These are phyloP conservation scores for Bipolaris bicolor DNA, from an alignment of 2,329 filamentous ascomycete species.

Conservation along the genomic window DNA sequence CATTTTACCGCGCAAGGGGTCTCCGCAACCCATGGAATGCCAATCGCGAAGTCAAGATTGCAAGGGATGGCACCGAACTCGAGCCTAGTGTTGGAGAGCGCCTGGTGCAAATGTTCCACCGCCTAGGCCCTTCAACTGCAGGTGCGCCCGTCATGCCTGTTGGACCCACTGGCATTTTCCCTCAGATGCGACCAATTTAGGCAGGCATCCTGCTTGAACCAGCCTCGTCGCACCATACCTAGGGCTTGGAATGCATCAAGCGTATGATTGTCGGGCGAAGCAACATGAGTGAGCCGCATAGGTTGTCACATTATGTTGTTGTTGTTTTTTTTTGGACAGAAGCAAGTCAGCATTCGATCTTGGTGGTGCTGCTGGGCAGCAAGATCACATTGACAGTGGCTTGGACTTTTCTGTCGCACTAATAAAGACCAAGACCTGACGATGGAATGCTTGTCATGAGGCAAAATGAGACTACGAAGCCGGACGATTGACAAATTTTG, in stretches of 20 bases:
- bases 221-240: conserved; percentile 10
- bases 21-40: conserved; percentile 94
- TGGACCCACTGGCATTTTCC: conserved; percentile 31
- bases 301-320: not conserved
- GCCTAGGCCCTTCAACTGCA: conserved; percentile 39
- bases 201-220: conserved; percentile 1
- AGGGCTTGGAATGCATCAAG: conserved; percentile 3
- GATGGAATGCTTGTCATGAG: conserved; percentile 9
- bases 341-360: not conserved
- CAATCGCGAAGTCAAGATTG: conserved; percentile 94
- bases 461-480: conserved; percentile 4
- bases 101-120: conserved; percentile 77
- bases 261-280: not conserved
- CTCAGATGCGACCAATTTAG: conserved; percentile 42
- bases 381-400: not conserved
- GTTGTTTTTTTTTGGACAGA: conserved; percentile 5
- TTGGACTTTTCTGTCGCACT: not conserved
- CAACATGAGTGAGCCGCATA: not conserved
- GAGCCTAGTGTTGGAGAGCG: conserved; percentile 80
- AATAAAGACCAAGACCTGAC: conserved; percentile 1
- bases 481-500: not conserved
- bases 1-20: conserved; percentile 87
- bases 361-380: conserved; percentile 6
- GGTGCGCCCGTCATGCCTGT: conserved; percentile 30
- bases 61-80: conserved; percentile 89